Evolutionary conservation across 1,284 basidiomycete genomes (phyloP).

Genomic region (Puccinia hordei): DNA sequence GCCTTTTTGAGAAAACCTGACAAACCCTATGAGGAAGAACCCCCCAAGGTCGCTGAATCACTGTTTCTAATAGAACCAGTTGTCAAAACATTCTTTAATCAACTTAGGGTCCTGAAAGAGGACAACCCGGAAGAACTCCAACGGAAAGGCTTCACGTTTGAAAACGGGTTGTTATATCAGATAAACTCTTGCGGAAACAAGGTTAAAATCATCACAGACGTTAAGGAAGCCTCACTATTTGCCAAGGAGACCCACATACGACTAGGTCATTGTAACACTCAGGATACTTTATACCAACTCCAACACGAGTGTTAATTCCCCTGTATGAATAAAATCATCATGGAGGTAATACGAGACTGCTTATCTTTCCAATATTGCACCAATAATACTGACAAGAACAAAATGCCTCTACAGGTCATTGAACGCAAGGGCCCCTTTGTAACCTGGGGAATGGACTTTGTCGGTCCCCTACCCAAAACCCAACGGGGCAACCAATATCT

Average conservation of each 20-base stretch:
- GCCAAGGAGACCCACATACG: neutral
- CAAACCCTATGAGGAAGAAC: neutral
- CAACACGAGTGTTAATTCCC: neutral
- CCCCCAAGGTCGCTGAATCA: neutral
- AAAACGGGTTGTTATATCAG: neutral
- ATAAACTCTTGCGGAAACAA: neutral
- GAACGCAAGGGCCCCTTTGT: neutral
- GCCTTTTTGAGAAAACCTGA: conserved; percentile 19
- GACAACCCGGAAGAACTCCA: conserved; percentile 8
- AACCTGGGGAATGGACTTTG: conserved; percentile 27
- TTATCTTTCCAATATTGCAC: neutral
- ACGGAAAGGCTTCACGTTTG: neutral
- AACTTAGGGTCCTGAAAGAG: neutral
- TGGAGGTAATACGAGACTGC: neutral
- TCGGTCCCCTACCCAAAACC: neutral
- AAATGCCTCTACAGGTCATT: neutral
- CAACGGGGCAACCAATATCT: conserved; percentile 6
- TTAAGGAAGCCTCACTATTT: neutral
- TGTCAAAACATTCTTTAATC: neutral
- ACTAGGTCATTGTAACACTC: neutral
- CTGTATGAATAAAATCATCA: neutral
- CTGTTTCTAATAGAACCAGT: neutral
- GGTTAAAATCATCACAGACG: neutral
- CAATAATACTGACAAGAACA: neutral
- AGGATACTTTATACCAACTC: neutral